Evolutionary conservation across 768 basidiomycete genomes (phyloP), one percentile per base, ranked within the genome.

Genomic region (Podaxis sp.): DNA sequence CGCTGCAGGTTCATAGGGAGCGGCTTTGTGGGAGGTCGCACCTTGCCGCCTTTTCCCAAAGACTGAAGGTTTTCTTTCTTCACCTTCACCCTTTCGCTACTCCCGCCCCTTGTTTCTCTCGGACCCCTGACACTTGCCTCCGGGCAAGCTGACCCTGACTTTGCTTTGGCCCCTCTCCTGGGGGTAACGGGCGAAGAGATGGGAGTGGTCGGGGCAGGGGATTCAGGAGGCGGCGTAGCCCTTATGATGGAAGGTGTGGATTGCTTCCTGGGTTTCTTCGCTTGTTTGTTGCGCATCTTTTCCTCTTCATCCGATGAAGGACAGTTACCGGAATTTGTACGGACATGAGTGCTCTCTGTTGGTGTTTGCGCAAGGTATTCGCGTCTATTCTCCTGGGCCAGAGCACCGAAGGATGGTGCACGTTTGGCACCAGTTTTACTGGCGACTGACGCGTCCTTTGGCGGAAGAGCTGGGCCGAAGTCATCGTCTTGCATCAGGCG

Each of bases 231-330:
- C 39, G 58, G 28, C 3, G 64, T 56, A 8, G 57, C 57, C 40
- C 28, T 59, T 12, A 64, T 49, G 17, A 64, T 44, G 17, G 63
- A 66, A 3, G 67, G 61, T 4, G 62, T 65, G 8, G 70, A 69
- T 68, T 72, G 75, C 19, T 69, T 72, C 62, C 84, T 80, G 54
- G 80, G 75, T 74, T 87, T 90, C 82, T 92, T 92, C 24, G 80
- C 86, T 39, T 78, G 79, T 65, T 78, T 79, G 44, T 78, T 80
- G 40, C 89, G 82, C 24, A 80, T 68, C 72, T 86, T 87, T 75
- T 92, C 89, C 69, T 92, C 90, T 66, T 92, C 90, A 68, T 92
- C 90, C 19, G 87, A 89, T 12, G 90, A 89, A 24, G 84, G 76
- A 70, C 76, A 79, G 51, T 79, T 77, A 22, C 73, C 72, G 17